Percentiles rank a stretch among this genome's conserved stretches.
Conservation (phyloP, 106 monocot species). For the Iris macrosiphon region DNA sequence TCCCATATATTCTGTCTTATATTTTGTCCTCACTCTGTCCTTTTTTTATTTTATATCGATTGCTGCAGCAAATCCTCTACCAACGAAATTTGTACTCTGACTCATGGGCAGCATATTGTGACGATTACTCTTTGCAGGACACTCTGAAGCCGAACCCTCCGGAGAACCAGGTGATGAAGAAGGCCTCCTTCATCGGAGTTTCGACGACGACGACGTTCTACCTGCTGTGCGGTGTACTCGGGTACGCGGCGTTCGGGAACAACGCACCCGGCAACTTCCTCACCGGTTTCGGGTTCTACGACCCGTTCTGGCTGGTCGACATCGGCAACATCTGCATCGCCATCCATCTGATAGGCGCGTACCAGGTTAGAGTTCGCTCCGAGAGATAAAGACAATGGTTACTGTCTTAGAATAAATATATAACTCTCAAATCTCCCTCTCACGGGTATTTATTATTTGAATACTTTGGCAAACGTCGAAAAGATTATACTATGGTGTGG, state of each 20-base stretch:
- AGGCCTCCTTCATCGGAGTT: conserved; percentile 36
- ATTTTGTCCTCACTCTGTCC: too few relatives aligned
- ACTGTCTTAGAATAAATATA: too few relatives aligned
- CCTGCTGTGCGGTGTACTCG: conserved; percentile 74
- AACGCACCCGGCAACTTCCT: conserved; percentile 69
- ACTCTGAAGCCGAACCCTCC: conserved; percentile 60
- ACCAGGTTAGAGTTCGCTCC: conserved; percentile 76
- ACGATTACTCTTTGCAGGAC: conserved; percentile 42
- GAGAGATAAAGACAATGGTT: too few relatives aligned
- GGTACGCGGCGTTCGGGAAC: conserved; percentile 78
- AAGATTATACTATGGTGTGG: too few relatives aligned
- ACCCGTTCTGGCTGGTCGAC: conserved; percentile 64
- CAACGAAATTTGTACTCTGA: too few relatives aligned
- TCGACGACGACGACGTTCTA: conserved; percentile 61
- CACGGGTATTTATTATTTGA: too few relatives aligned
- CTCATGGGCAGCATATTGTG: too few relatives aligned
- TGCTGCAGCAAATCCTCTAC: too few relatives aligned
- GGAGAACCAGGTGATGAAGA: conserved; percentile 64
- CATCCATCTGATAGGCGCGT: conserved; percentile 74
- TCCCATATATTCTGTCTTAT: too few relatives aligned
- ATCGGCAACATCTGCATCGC: conserved; percentile 57
- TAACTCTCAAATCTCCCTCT: too few relatives aligned
- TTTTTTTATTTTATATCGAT: too few relatives aligned
- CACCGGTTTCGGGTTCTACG: conserved; percentile 87
- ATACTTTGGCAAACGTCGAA: too few relatives aligned